Percentiles rank a stretch among this genome's conserved stretches.
These are phyloP conservation scores for Endotrypanum monterogeii DNA, from an alignment of 208 protist species.

Conservation along the genomic window DNA sequence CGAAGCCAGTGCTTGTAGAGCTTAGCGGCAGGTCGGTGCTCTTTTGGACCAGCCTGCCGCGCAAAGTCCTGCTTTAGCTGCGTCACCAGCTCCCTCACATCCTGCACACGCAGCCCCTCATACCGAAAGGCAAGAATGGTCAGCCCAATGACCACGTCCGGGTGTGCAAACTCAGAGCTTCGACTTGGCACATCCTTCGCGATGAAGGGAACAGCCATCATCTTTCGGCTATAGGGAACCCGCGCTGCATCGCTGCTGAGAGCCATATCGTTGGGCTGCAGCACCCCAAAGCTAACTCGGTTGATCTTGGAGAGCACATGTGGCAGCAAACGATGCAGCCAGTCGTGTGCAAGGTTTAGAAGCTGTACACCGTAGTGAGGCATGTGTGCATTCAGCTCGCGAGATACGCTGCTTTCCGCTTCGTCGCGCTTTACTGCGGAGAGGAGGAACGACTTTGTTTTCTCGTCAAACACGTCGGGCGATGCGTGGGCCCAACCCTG, in stretches of 20 bases:
- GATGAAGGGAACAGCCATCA: conserved; percentile 95
- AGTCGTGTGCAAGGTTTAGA: conserved; percentile 89
- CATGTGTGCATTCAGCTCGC: conserved; percentile 40
- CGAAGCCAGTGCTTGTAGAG: conserved; percentile 84
- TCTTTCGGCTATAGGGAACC: conserved; percentile 79
- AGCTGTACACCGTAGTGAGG: conserved; percentile 69
- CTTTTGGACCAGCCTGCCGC: conserved; percentile 83
- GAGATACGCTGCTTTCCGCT: conserved; percentile 18
- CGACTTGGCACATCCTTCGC: conserved; percentile 95
- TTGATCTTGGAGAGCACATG: conserved; percentile 94
- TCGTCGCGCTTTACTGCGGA: conserved; percentile 21
- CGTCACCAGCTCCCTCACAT: conserved; percentile 76
- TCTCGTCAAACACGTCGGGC: conserved; percentile 17
- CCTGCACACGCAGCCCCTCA: conserved; percentile 85
- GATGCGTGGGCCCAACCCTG: conserved; percentile 12
- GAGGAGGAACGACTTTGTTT: conserved; percentile 43
- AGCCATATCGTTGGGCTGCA: conserved; percentile 79
- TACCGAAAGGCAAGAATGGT: conserved; percentile 94
- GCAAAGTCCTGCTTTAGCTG: conserved; percentile 89
- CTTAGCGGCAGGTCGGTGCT: conserved; percentile 80
- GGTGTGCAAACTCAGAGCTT: conserved; percentile 95
- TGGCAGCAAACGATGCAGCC: conserved; percentile 91
- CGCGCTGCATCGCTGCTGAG: conserved; percentile 25
- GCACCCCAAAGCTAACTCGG: conserved; percentile 93
- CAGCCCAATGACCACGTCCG: conserved; percentile 94